Base-by-base conservation (phyloP, 352 stramenopile genomes). In the Phytophthora meadii region DNA sequence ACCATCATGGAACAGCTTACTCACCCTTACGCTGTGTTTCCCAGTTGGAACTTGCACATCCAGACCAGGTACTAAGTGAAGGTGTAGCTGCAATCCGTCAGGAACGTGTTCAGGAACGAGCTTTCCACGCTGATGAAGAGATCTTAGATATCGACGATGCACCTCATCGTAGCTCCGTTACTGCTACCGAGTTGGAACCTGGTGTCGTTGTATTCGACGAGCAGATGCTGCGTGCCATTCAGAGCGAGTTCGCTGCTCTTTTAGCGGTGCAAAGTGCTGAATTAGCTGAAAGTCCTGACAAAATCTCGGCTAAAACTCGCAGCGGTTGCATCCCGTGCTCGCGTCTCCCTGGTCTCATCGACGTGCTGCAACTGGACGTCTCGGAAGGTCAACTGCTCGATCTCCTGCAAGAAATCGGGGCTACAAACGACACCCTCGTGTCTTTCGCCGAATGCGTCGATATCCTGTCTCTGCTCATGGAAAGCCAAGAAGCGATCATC, bases 391-490 rank as follows among this genome's bases (percentile, higher is more conserved):
- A 89, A 51, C 45, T 93, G n/a, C 12, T 70, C 14, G 68, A 74
- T 15, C 79, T 95, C 9, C 61, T 95, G 37, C 58, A 84, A 22
- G 86, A 97, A 71, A 77, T 97, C 45, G 82, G 86, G 51, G 87
- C 84, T n/a, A 70, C 75, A 2, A 39, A 59, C 3, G 77, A 88
- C 52, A 93, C 89, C 14, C 70, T 80, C 25, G 87, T 96, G 36
- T 89, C 83, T 27, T 91, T 97, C 54, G 82, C 84, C 30, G 89
- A 97, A 68, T 94, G 89, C 65, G 84, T 93, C 28, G 89, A 97
- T 61, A 94, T 97, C 42, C 54, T 95, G 37, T 92, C 85, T 30
- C 60, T 95, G 44, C 72, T 95, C 12, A 79, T 80, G n/a, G 82
- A 90, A 65, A 87, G 65, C 22, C 55, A 72, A 32, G 65, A 77